Percentiles rank a stretch among this genome's conserved stretches.
phyloP scores from a whole-genome alignment of 2,329 filamentous ascomycete species.

The Zymoseptoria tritici region DNA sequence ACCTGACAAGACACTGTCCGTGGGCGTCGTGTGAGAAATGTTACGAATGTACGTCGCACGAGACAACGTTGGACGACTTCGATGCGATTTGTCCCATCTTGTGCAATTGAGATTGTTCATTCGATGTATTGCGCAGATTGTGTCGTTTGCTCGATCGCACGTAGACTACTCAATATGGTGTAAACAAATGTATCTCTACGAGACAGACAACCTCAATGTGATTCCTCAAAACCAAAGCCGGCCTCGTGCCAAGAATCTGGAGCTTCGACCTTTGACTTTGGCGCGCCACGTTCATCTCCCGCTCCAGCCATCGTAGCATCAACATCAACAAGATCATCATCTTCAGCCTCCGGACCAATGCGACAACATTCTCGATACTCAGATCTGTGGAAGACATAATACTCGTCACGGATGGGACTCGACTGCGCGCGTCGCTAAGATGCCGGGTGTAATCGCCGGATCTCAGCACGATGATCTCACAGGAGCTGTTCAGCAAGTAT shows the following conservation, averaged over 20 bases:
- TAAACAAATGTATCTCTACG: no score
- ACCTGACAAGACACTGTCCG: no score
- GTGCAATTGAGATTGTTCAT: no score
- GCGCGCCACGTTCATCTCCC: neutral
- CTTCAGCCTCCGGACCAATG: neutral
- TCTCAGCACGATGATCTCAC: conserved; percentile 43
- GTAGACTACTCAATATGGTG: no score
- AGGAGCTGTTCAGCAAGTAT: conserved; percentile 44
- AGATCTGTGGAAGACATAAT: neutral
- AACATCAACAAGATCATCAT: neutral
- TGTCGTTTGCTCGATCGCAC: no score
- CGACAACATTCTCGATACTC: neutral
- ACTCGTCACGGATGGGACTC: neutral
- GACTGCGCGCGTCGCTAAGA: conserved; percentile 8
- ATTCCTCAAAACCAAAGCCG: neutral
- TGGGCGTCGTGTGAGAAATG: no score
- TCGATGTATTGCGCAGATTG: no score
- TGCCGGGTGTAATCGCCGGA: conserved; percentile 31
- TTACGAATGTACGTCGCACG: no score
- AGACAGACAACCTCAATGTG: no score
- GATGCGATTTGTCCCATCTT: no score
- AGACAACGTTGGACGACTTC: no score
- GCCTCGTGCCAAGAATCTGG: neutral
- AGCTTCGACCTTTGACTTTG: neutral
- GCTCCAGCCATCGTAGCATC: neutral